phyloP scores from a whole-genome alignment of 2,329 filamentous ascomycete species.

The Penicillium occitanis region DNA sequence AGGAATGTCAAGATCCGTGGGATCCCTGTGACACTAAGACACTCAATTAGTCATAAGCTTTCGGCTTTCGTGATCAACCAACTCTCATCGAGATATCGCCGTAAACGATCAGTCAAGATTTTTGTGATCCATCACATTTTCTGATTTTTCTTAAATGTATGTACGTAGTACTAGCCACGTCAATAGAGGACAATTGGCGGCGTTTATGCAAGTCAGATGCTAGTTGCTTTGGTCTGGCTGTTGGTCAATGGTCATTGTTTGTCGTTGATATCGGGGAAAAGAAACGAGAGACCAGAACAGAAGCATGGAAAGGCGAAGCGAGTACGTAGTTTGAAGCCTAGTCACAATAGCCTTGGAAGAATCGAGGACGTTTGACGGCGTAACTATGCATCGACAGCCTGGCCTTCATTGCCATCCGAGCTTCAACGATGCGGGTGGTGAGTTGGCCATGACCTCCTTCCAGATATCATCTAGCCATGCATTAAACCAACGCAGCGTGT shows the following conservation, averaged over 20 bases:
- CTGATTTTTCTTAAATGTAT: not conserved
- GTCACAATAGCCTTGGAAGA: not conserved
- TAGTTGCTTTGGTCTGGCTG: not conserved
- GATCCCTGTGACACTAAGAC: not conserved
- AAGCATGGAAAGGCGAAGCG: not conserved
- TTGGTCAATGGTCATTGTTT: not conserved
- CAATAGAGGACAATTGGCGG: not conserved
- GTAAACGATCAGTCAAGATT: not conserved
- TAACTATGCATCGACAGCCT: not conserved
- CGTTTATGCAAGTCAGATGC: slow-evolving; percentile 5
- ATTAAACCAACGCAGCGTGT: not conserved
- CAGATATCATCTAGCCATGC: not conserved
- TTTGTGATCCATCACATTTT: slow-evolving; percentile 12
- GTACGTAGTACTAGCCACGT: slow-evolving; percentile 5
- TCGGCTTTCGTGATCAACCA: not conserved
- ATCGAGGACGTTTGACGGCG: not conserved
- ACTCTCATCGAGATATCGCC: not conserved
- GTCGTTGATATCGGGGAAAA: not conserved
- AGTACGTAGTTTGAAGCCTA: not conserved
- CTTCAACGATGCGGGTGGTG: not conserved
- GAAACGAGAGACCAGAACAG: not conserved
- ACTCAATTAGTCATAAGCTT: slow-evolving; percentile 1
- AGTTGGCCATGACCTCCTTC: not conserved
- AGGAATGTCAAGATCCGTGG: not conserved
- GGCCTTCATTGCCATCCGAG: not conserved